Evolutionary conservation across 106 monocot genomes (phyloP), one percentile per base, ranked within the genome.

Genomic region (Gastrodia elata): DNA sequence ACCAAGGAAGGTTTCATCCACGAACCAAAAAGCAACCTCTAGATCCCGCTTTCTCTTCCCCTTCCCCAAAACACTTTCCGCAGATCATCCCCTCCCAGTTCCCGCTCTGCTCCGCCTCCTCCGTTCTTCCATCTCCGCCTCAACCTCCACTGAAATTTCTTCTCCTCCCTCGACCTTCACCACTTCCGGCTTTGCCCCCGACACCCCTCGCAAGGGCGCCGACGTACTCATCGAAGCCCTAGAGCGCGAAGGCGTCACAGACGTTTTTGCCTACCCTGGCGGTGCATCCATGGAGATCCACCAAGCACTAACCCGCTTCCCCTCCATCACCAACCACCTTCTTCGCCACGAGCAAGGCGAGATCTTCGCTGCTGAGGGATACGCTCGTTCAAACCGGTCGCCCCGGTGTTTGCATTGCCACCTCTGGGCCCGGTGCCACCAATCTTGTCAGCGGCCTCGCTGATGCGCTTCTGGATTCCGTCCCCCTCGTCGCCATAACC

Each of bases 211-310:
- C 55, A 95, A 91, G 76, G 94, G 94, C 39, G 83, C 94, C 10
- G 94, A 91, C 67, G 81, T 95, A 61, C 91, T 95, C 64, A 87
- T 95, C 1, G 91, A 95, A 78, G 89, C 94, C 10, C 89, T 95
- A 2, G 94, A 95, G 79, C 81, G 79, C 35, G 89, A 80, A 22
- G 89, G 91, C 24, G 94, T 91, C 42, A 86, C 84, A n/a, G 87
- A 95, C 42, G 83, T 95, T 25, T 91, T 95, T 75, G 91, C 91
- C 40, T 91, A 91, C 72, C 94, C 91, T 16, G 94, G 91, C 52
- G 94, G 91, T 34, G 94, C 94, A 16, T 91, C 91, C 71, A 87
- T 95, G 89, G 91, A 91, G 87, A 95, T 95, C 82, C 94, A 95
- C 80, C 94, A 95, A 61, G 94, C 91, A 25, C 89, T 95, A 38